Base-by-base conservation (phyloP, 805 yeast species). In the Spathaspora sp. region DNA sequence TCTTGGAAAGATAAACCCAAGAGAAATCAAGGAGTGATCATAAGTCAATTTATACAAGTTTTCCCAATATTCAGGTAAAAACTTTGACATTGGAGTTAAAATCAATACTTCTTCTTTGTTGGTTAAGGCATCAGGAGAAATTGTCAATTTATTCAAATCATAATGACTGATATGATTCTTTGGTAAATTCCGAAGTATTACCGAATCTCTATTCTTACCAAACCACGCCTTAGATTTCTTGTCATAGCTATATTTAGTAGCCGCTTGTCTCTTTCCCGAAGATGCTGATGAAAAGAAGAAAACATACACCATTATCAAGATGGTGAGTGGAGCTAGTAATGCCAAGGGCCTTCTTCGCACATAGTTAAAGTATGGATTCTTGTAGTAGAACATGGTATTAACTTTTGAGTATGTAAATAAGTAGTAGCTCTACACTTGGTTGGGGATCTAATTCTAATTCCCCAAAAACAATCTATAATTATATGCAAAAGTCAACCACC, bases 1-100 rank as follows among this genome's bases (percentile, higher is more conserved):
- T 60, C 96, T 77, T 52, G 99, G 98, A 40, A 92, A 78, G 48
- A 94, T 93, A 65, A 94, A 92, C 0, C 98, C 99, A 49, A 94
- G 76, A 60, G 92, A 96, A 48, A 93, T 78, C 55, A 88, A 78
- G 48, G 83, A 85, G 67, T 93, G 87, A 50, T 97, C 97, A 67
- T 94, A 94, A 18, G 83, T 73, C 60, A 94, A 72, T 57, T 77
- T 77, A 54, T 87, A 68, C 54, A 94, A 70, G 67, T 94, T 94
- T 39, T 80, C 81, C 98, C 98, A 94, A 73, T 91, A 94, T 57
- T 82, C 86, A 31, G 84, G 82, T 65, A 88, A 84, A 65, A 94
- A 94, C 57, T 84, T 81, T 44, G 96, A 86, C 82, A 94, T 84
- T 38, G 99, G 99, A 1, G 97, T 85, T 64, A 94, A 77, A 52